phyloP scores from a whole-genome alignment of 768 basidiomycete genomes.

The Mycena indigotica region DNA sequence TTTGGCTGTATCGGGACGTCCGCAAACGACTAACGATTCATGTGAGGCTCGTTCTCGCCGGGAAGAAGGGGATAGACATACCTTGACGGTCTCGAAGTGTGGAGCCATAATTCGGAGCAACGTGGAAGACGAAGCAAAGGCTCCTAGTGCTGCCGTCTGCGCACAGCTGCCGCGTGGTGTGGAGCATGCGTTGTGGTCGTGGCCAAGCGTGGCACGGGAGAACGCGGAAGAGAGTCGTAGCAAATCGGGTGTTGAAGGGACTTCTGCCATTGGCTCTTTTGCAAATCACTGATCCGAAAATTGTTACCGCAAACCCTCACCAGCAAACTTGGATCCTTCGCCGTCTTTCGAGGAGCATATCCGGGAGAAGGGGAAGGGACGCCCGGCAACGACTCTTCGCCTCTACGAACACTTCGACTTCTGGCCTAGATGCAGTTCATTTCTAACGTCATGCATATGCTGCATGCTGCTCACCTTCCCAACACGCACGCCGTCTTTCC shows the following conservation, averaged over 20 bases:
- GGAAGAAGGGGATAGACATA: conserved; percentile 28
- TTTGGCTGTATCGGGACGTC: conserved; percentile 76
- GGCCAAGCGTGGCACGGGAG: background rate
- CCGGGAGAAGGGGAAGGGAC: too few species aligned
- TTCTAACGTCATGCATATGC: background rate
- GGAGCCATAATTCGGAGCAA: conserved; percentile 44
- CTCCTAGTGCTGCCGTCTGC: background rate
- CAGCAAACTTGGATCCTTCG: too few species aligned
- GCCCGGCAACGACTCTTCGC: background rate
- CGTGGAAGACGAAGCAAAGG: background rate
- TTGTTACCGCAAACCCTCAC: background rate
- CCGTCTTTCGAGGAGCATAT: too few species aligned
- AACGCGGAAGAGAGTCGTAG: background rate
- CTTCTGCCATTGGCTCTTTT: background rate
- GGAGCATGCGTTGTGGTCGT: background rate
- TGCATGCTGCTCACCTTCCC: background rate
- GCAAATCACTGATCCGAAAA: background rate
- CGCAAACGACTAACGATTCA: conserved; percentile 69
- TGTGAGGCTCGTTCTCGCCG: background rate
- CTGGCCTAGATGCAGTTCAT: background rate
- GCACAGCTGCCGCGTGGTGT: background rate
- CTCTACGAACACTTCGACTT: background rate
- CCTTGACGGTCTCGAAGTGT: conserved; percentile 71
- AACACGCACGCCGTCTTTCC: background rate
- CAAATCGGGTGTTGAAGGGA: background rate